Percentiles rank a stretch among this genome's conserved stretches.
Conservation (phyloP, 768 basidiomycete species). For the Mycena galericulata region DNA sequence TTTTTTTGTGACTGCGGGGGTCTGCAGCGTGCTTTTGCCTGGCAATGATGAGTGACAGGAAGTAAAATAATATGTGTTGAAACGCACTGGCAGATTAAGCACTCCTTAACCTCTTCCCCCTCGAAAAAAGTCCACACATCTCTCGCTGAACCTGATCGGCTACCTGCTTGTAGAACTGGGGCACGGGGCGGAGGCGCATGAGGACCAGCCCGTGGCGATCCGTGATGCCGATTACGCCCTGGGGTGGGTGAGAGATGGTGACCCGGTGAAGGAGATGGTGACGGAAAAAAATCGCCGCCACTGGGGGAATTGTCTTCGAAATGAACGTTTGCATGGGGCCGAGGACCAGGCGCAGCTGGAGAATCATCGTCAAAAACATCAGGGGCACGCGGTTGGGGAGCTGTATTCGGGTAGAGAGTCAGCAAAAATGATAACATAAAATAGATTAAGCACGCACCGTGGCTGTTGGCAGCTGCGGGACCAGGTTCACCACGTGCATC, state of each 20-base stretch:
- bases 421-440: neutral
- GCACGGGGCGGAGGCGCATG: slow-evolving; percentile 1
- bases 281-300: slow-evolving; percentile 1
- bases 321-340: neutral
- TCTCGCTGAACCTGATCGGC: neutral
- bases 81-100: slow-evolving; percentile 14
- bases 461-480: neutral
- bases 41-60: neutral
- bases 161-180: neutral
- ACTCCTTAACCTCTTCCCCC: neutral
- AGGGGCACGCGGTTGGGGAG: neutral
- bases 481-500: neutral
- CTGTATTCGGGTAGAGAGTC: neutral
- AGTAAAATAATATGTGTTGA: neutral
- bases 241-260: neutral
- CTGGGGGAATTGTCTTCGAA: neutral
- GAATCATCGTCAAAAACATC: neutral
- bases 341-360: neutral
- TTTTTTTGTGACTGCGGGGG: neutral
- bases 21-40: slow-evolving; percentile 3
- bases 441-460: neutral
- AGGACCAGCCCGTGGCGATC: slow-evolving; percentile 20
- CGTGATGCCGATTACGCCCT: neutral
- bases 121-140: slow-evolving; percentile 26
- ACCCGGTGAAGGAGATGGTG: neutral